These are phyloP conservation scores for Umbelopsis sp. DNA, from an alignment of 371 early-diverging fungal genomes.

Conservation along the genomic window DNA sequence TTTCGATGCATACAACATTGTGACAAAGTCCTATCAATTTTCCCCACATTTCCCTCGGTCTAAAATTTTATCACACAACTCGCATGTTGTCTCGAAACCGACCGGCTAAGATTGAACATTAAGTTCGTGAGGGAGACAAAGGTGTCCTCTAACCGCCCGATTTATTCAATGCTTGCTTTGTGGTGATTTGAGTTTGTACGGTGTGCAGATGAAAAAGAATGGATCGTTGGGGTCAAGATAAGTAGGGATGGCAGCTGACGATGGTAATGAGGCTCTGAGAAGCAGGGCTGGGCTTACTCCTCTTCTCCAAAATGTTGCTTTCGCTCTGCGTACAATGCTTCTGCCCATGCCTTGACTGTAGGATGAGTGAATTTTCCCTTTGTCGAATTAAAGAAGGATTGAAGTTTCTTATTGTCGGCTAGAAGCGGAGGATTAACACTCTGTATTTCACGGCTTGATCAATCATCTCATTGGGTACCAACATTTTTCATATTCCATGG, in stretches of 20 bases:
- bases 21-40: neutral
- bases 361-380: constrained; percentile 81
- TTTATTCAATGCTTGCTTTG: too few relatives aligned
- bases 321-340: constrained; percentile 73
- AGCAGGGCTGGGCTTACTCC: neutral
- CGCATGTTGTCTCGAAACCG: neutral
- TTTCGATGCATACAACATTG: neutral
- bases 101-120: neutral
- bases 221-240: too few relatives aligned
- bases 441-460: too few relatives aligned
- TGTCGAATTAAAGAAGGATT: constrained; percentile 84
- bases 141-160: too few relatives aligned
- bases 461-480: constrained; percentile 23
- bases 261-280: neutral
- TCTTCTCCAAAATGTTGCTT: constrained; percentile 24
- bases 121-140: neutral
- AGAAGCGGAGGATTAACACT: constrained; percentile 6
- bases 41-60: neutral
- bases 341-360: constrained; percentile 80
- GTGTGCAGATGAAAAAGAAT: too few relatives aligned
- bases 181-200: too few relatives aligned
- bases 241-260: neutral
- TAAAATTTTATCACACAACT: neutral
- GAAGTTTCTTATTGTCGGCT: constrained; percentile 71
- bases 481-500: constrained; percentile 89